phyloP scores from a whole-genome alignment of 495 filamentous ascomycete genomes.

The Trypethelium eluteriae region DNA sequence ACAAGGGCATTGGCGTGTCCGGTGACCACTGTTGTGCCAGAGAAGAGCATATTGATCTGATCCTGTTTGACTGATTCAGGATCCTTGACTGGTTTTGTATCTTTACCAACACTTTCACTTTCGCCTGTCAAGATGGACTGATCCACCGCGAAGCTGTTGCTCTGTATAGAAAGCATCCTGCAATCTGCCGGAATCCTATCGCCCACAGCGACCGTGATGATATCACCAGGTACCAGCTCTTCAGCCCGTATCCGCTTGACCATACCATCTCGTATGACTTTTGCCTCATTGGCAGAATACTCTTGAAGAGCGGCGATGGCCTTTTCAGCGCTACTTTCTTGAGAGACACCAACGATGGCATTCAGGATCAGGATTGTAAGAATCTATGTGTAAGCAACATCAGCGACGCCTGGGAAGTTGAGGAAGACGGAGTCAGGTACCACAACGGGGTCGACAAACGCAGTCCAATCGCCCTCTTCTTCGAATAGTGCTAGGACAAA shows the following conservation, averaged over 20 bases:
- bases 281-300: constrained; percentile 98
- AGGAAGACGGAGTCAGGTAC: constrained; percentile 44
- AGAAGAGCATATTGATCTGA: constrained; percentile 96
- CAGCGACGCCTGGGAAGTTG: neutral
- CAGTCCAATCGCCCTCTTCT: constrained; percentile 86
- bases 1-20: constrained; percentile 90
- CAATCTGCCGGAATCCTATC: constrained; percentile 97
- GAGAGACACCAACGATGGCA: constrained; percentile 91
- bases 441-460: constrained; percentile 96
- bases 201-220: constrained; percentile 81
- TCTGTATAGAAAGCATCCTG: constrained; percentile 79
- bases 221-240: constrained; percentile 90
- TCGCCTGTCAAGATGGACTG: constrained; percentile 98
- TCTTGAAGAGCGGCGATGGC: constrained; percentile 97
- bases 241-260: constrained; percentile 79
- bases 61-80: constrained; percentile 91
- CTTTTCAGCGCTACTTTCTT: constrained; percentile 98
- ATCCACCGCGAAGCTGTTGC: constrained; percentile 93
- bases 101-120: constrained; percentile 94
- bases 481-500: constrained; percentile 93
- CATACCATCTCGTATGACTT: constrained; percentile 73
- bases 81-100: constrained; percentile 60
- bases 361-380: constrained; percentile 96
- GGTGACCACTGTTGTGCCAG: constrained; percentile 92
- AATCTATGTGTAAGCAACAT: constrained; percentile 51